Conservation (phyloP, 805 yeast genomes). For the Saccharomycopsis sp. region DNA sequence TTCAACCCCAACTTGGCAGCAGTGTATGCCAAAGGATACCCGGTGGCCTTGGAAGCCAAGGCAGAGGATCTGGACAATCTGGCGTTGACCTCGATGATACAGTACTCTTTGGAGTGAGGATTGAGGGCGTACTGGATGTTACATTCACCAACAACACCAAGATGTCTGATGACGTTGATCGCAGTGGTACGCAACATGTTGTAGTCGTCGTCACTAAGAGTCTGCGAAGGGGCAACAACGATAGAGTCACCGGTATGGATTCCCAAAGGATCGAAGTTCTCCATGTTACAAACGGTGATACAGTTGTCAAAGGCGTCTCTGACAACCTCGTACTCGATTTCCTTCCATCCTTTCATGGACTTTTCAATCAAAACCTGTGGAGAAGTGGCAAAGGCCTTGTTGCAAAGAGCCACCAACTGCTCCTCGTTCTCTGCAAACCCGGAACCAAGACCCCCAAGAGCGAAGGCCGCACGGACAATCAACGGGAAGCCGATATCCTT, state of each 20-base stretch:
- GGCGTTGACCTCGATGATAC: slow-evolving; percentile 97
- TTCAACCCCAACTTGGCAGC: slow-evolving; percentile 95
- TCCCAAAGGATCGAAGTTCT: slow-evolving; percentile 96
- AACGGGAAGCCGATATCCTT: slow-evolving; percentile 88
- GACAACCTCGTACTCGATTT: slow-evolving; percentile 96
- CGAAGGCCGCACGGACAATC: slow-evolving; percentile 95
- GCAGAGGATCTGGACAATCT: slow-evolving; percentile 98
- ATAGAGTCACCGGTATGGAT: slow-evolving; percentile 99
- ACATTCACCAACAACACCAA: slow-evolving; percentile 99
- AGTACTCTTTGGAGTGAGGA: slow-evolving; percentile 89
- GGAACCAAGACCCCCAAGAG: slow-evolving; percentile 96
- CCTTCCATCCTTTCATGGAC: slow-evolving; percentile 99
- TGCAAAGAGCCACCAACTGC: slow-evolving; percentile 77
- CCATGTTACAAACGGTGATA: slow-evolving; percentile 99
- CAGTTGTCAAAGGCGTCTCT: slow-evolving; percentile 97
- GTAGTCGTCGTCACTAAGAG: slow-evolving; percentile 92
- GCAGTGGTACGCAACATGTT: slow-evolving; percentile 98
- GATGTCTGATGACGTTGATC: slow-evolving; percentile 90
- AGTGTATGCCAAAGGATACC: slow-evolving; percentile 95
- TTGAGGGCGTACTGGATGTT: slow-evolving; percentile 95
- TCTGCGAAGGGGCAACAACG: slow-evolving; percentile 98
- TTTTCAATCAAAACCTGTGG: slow-evolving; percentile 95
- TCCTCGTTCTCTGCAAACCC: slow-evolving; percentile 90
- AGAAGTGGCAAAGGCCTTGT: slow-evolving; percentile 87
- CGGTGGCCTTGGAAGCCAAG: slow-evolving; percentile 96